Conservation (phyloP, 1,284 basidiomycete genomes). For the Ustilago bromivora region DNA sequence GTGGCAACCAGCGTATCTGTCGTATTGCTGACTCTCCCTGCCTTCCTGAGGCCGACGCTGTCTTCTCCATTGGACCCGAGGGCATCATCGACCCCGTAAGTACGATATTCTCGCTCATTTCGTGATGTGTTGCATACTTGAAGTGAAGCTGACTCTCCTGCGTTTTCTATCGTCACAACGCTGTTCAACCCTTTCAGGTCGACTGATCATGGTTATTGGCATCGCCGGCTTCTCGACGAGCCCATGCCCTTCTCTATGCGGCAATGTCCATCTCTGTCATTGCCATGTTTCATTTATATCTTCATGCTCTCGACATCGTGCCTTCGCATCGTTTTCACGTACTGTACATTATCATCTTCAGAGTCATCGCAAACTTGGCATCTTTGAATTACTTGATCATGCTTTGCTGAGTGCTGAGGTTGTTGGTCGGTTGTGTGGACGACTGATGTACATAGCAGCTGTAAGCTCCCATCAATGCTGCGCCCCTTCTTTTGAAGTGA, state of each 20-base stretch:
- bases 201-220: not conserved
- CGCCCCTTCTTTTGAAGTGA: not conserved
- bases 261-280: not conserved
- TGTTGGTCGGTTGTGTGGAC: not conserved
- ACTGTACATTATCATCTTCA: constrained; percentile 21
- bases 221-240: not conserved
- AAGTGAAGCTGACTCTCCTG: not conserved
- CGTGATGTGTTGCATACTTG: not conserved
- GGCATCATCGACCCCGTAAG: constrained; percentile 70
- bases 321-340: not conserved
- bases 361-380: constrained; percentile 15
- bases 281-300: not conserved
- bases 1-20: constrained; percentile 91
- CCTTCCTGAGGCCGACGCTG: constrained; percentile 94
- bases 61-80: constrained; percentile 82
- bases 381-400: not conserved
- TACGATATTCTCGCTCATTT: not conserved
- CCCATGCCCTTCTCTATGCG: not conserved
- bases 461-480: not conserved
- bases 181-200: not conserved
- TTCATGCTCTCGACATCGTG: not conserved
- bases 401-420: too few relatives aligned
- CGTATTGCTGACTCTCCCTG: constrained; percentile 99
- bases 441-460: not conserved
- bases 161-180: not conserved